Base-by-base conservation (phyloP, 352 stramenopile genomes). In the Peronospora destructor region DNA sequence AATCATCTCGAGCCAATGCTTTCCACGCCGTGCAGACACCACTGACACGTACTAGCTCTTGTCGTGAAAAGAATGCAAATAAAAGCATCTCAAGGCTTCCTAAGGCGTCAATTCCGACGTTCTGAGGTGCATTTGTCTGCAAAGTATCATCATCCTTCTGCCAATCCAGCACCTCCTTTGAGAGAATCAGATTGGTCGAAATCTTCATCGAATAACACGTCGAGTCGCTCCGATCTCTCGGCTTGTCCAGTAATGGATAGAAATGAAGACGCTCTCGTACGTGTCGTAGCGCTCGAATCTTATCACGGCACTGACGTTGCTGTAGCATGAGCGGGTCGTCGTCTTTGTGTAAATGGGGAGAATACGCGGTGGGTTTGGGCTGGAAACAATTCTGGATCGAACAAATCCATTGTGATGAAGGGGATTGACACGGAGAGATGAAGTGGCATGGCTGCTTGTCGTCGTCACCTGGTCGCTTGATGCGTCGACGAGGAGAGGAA, bases 341-440 rank as follows among this genome's bases (percentile, higher is more conserved):
- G 7, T 76, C 70, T 5, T 67, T 45, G 13, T 55, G 53, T 0
- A 62, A 49, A 14, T 73, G 66, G 10, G 80, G 80, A 30, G 68
- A 78, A 47, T 87, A 89, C 33, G 80, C 71, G 12, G 80, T 85
- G 11, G 80, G 80, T 26, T 81, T 83, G 36, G 76, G 61, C 55
- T 73, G 52, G 53, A 75, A 87, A 37, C 61, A 69, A 37, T 85
- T 83, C 47, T 80, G 66, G 19, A 85, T 73, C 29, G 66, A 55
- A 23, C 55, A 53, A 48, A 68, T 71, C 68, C 68, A 82, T 14
- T 66, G 49, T 9, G 55, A 61, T 6, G 58, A 68, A 10, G 44
- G 6, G 1, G 28, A 35, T 14, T 21, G 10, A 14, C 3, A 34
- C 2, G 12, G 3, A 9, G 16, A 30, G 2, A 10, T 4, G 19